Evolutionary conservation across 2,329 filamentous ascomycete species (phyloP), one percentile per base, ranked within the genome.

Genomic region (Fusarium sacchari): DNA sequence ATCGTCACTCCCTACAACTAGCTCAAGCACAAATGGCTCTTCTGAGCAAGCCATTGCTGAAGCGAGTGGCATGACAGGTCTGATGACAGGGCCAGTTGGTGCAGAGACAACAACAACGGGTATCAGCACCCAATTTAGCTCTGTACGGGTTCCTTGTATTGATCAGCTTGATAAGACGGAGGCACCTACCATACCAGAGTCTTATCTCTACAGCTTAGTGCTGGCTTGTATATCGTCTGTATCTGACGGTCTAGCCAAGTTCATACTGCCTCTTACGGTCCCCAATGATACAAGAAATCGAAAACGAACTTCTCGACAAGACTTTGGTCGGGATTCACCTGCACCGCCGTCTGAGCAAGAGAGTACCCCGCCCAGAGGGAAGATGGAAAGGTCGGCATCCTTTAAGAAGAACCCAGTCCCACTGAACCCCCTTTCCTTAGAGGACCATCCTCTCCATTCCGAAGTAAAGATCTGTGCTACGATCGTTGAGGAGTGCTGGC

Each of bases 81-180:
- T 97, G 32, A 97, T 98, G 78, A 91, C 92, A 63, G 89, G 92
- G 44, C 89, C 92, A 13, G 88, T 92, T 39, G 88, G 90, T 22
- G 86, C 90, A 2, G 90, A 92, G 63, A 91, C 92, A 32, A 86
- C 88, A 32, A 93, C 88, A 72, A 91, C 90, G 2, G 95, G 94
- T 14, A 95, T 99, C 78, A 97, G 95, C 82, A 91, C 89, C 7
- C 93, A 97, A 78, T 98, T 95, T 95, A 99, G 96, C 81, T 89
- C 92, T 18, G 89, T 97, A 69, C 90, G 94, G 56, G 93, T 95
- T 17, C 92, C 95, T 10, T 97, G 94, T 79, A 94, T 98, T 69
- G 96, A 99, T 77, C 94, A 97, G 73, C 89, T 98, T 26, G 96
- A 99, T 83, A 99, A 98, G 81, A 89, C 91, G 0, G 95, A 97